phyloP scores from a whole-genome alignment of 805 yeast genomes.

The Peterozyma toletana region DNA sequence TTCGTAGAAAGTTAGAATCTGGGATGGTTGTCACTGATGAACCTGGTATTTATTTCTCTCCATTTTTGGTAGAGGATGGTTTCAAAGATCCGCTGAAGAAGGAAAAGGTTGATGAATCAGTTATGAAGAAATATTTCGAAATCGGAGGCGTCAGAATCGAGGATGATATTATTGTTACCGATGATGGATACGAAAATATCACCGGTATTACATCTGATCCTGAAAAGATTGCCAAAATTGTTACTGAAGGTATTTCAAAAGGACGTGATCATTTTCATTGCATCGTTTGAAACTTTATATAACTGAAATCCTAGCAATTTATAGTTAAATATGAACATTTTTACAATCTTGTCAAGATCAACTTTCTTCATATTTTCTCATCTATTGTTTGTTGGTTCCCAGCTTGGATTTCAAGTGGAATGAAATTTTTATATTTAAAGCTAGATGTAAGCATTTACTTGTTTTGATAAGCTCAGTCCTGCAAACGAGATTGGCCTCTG shows the following conservation, averaged over 20 bases:
- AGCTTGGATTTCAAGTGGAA: too few relatives aligned
- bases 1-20: conserved; percentile 62
- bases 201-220: conserved; percentile 86
- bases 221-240: conserved; percentile 70
- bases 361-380: too few relatives aligned
- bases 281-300: conserved; percentile 20
- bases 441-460: too few relatives aligned
- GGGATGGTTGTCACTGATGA: conserved; percentile 92
- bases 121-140: conserved; percentile 71
- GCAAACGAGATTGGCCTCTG: too few relatives aligned
- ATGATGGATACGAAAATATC: conserved; percentile 69
- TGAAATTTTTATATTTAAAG: too few relatives aligned
- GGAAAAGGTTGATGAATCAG: conserved; percentile 55
- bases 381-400: too few relatives aligned
- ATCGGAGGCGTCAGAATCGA: conserved; percentile 98
- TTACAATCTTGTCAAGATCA: too few relatives aligned
- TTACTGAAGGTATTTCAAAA: conserved; percentile 57
- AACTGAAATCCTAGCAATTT: background rate
- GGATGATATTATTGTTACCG: conserved; percentile 81
- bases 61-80: conserved; percentile 65
- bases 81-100: conserved; percentile 41
- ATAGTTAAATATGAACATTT: too few relatives aligned
- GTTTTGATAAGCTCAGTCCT: too few relatives aligned
- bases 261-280: conserved; percentile 60
- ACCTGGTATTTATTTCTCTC: conserved; percentile 91